Percentiles rank a stretch among this genome's conserved stretches.
Conservation (phyloP, 176 grass and related monocot species). For the Secale cereale region DNA sequence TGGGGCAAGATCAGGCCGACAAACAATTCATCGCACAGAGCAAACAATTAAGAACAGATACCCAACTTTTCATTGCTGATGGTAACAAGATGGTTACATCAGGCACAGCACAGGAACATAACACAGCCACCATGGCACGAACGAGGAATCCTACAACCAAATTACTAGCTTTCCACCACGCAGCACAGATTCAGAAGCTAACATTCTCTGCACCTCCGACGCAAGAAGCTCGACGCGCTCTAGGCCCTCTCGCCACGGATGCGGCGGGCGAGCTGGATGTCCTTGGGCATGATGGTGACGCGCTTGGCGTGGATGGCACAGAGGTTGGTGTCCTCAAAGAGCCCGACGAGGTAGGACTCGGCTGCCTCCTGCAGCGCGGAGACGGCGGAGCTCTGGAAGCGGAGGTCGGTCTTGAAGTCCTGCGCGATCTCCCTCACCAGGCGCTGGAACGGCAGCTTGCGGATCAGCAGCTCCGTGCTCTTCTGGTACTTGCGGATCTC, state of each 20-base stretch:
- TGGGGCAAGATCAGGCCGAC: background rate
- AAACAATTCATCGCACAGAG: background rate
- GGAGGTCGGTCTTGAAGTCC: constrained; percentile 77
- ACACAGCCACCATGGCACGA: background rate
- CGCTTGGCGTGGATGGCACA: constrained; percentile 78
- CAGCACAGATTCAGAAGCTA: background rate
- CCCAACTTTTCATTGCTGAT: background rate
- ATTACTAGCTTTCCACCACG: background rate
- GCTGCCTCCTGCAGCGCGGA: constrained; percentile 72
- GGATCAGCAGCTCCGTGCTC: constrained; percentile 73
- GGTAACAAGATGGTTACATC: constrained; percentile 4
- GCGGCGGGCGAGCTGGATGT: constrained; percentile 62
- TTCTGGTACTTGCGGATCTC: constrained; percentile 89
- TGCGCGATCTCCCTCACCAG: constrained; percentile 62
- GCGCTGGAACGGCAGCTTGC: constrained; percentile 70
- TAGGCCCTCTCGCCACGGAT: constrained; percentile 68
- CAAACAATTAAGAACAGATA: background rate
- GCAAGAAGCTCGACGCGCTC: background rate
- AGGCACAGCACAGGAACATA: background rate
- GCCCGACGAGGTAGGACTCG: constrained; percentile 63
- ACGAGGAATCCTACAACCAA: background rate
- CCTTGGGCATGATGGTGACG: constrained; percentile 83
- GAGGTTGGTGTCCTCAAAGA: constrained; percentile 78
- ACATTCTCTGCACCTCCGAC: background rate
- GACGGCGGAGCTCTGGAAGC: constrained; percentile 70